Percentiles rank a stretch among this genome's conserved stretches.
These are phyloP conservation scores for Pichia deserticola DNA, from an alignment of 805 yeast species.

Conservation along the genomic window DNA sequence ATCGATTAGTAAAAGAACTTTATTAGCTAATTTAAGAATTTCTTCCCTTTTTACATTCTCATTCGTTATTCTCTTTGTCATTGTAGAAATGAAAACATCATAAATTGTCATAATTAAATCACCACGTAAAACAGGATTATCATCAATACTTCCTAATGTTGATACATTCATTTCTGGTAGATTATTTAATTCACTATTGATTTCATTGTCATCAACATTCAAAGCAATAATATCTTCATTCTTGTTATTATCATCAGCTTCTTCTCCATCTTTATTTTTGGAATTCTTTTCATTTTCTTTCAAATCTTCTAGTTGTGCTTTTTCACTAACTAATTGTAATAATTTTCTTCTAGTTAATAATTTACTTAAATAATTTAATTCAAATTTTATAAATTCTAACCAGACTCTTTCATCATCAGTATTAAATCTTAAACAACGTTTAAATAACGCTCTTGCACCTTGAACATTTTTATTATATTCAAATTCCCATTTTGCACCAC, in stretches of 20 bases:
- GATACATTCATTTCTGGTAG: slow-evolving; percentile 84
- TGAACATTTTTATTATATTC: slow-evolving; percentile 82
- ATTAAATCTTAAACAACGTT: slow-evolving; percentile 78
- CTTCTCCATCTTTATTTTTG: slow-evolving; percentile 12
- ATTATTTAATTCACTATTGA: slow-evolving; percentile 52
- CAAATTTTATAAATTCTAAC: slow-evolving; percentile 83
- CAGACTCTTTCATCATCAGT: slow-evolving; percentile 66
- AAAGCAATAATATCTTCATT: slow-evolving; percentile 9
- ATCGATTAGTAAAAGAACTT: slow-evolving; percentile 55
- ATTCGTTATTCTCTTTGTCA: slow-evolving; percentile 28
- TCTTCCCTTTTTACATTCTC: slow-evolving; percentile 1
- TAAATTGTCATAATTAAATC: slow-evolving; percentile 65
- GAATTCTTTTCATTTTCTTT: slow-evolving; percentile 31
- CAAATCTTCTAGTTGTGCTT: slow-evolving; percentile 50
- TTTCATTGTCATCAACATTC: slow-evolving; percentile 32
- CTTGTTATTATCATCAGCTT: slow-evolving; percentile 21
- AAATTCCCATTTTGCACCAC: slow-evolving; percentile 90
- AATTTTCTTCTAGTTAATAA: slow-evolving; percentile 77
- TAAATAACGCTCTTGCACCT: slow-evolving; percentile 81
- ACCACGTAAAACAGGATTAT: slow-evolving; percentile 72
- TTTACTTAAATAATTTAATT: slow-evolving; percentile 77
- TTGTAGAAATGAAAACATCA: slow-evolving; percentile 53
- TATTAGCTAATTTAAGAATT: slow-evolving; percentile 22
- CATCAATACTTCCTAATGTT: slow-evolving; percentile 78
- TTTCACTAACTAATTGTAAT: slow-evolving; percentile 68